Percentiles rank a stretch among this genome's conserved stretches.
phyloP scores from a whole-genome alignment of 176 grass and related monocot genomes.

The Otatea glauca region DNA sequence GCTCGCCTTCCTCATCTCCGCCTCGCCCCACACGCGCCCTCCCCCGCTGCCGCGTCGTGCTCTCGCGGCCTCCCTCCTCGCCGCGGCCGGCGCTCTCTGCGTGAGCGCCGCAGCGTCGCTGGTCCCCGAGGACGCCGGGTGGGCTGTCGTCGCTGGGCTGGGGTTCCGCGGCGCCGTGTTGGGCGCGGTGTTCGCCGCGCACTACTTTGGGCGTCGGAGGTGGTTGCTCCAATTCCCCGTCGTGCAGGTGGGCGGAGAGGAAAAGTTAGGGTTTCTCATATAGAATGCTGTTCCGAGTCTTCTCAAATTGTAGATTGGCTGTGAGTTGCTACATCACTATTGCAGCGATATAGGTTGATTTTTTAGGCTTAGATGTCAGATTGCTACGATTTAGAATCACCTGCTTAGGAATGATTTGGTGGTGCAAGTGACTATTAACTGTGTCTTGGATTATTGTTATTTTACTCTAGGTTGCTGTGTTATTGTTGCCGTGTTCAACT shows the following conservation, averaged over 20 bases:
- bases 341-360: conserved; percentile 3
- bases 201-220: conserved; percentile 54
- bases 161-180: conserved; percentile 58
- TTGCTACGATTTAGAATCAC: neutral
- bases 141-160: conserved; percentile 42
- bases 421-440: neutral
- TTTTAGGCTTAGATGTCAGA: neutral
- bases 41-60: conserved; percentile 37
- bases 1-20: conserved; percentile 60
- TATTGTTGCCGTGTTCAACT: neutral
- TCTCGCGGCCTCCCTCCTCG: conserved; percentile 48
- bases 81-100: conserved; percentile 42
- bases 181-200: conserved; percentile 49
- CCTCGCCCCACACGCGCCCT: conserved; percentile 51
- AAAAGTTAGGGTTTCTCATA: conserved; percentile 43
- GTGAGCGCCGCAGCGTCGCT: conserved; percentile 39
- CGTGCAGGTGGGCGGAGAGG: conserved; percentile 54
- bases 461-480: conserved; percentile 3
- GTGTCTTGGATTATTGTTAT: neutral
- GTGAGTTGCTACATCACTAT: neutral
- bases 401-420: conserved; percentile 20
- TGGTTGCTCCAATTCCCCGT: conserved; percentile 62
- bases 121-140: conserved; percentile 43
- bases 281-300: neutral
- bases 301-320: neutral